Percentiles rank a stretch among this genome's conserved stretches.
phyloP scores from a whole-genome alignment of 169 alveolate species.

The Cyclospora cayetanensis region DNA sequence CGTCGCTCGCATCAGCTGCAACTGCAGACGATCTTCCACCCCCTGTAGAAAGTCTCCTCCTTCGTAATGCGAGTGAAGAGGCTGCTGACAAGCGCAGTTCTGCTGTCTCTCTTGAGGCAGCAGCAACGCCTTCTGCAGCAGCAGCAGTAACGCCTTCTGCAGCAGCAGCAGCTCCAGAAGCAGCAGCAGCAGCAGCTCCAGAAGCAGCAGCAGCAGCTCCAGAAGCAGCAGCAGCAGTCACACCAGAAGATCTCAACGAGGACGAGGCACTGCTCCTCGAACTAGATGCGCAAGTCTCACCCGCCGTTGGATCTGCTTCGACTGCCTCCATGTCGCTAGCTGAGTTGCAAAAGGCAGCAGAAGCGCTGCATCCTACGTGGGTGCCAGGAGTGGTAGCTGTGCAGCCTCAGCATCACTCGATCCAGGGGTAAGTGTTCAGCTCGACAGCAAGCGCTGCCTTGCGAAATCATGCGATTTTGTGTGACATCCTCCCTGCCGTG shows the following conservation, averaged over 20 bases:
- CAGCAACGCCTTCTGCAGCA: neutral
- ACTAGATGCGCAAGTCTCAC: neutral
- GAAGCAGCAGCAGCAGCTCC: neutral
- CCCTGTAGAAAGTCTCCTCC: neutral
- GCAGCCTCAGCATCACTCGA: slow-evolving; percentile 32
- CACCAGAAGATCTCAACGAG: neutral
- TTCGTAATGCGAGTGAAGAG: neutral
- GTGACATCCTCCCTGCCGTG: no score
- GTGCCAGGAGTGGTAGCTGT: slow-evolving; percentile 29
- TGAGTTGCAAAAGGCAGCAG: neutral
- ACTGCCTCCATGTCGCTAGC: neutral
- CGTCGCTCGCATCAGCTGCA: neutral
- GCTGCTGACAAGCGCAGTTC: neutral
- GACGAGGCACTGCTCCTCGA: neutral
- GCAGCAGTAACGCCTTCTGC: neutral
- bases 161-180: neutral
- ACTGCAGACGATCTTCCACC: neutral
- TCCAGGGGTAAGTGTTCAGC: slow-evolving; percentile 29
- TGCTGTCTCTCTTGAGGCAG: neutral
- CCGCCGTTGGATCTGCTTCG: neutral
- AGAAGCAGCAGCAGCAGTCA: neutral
- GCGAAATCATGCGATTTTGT: no score
- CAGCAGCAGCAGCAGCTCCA: neutral
- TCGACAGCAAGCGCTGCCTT: no score
- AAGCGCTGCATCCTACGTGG: slow-evolving; percentile 53